phyloP scores from a whole-genome alignment of 768 basidiomycete genomes.

The Xerocomellus chrysenteron region DNA sequence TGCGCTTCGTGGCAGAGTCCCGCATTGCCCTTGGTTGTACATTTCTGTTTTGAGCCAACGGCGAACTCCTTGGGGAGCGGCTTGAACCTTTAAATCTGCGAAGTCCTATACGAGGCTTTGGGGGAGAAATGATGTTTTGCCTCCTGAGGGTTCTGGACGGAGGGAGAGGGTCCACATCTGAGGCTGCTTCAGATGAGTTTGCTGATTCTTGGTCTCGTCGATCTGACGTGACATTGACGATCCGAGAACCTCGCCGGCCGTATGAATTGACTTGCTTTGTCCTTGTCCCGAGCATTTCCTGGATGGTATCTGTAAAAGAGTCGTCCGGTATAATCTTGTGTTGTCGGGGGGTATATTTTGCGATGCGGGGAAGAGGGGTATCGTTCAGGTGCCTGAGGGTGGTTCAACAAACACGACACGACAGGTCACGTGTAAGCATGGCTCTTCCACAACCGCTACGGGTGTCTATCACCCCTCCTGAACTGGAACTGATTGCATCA shows the following conservation, averaged over 20 bases:
- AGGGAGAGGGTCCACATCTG: conserved; percentile 36
- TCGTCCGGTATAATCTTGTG: background rate
- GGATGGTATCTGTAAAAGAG: background rate
- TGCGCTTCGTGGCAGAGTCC: conserved; percentile 14
- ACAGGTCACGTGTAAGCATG: conserved; percentile 36
- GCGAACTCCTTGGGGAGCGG: conserved; percentile 20
- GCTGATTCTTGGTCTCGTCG: conserved; percentile 26
- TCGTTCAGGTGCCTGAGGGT: background rate
- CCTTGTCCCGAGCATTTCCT: conserved; percentile 53
- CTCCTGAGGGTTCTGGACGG: conserved; percentile 10
- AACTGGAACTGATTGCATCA: conserved; percentile 85
- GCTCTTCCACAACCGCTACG: conserved; percentile 73
- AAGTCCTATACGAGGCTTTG: conserved; percentile 11
- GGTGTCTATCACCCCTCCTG: conserved; percentile 73
- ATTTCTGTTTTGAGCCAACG: conserved; percentile 26
- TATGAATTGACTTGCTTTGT: conserved; percentile 69
- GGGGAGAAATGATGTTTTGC: conserved; percentile 28
- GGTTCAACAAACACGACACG: background rate
- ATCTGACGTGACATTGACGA: conserved; percentile 47
- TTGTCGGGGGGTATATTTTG: background rate
- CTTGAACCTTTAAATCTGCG: conserved; percentile 12
- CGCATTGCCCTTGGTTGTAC: conserved; percentile 20
- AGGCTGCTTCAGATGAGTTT: conserved; percentile 34
- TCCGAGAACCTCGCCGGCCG: conserved; percentile 59
- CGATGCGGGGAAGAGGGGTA: background rate